Evolutionary conservation across 495 filamentous ascomycete species (phyloP), one percentile per base, ranked within the genome.

Genomic region (Hypoxylon lienhwacheense): DNA sequence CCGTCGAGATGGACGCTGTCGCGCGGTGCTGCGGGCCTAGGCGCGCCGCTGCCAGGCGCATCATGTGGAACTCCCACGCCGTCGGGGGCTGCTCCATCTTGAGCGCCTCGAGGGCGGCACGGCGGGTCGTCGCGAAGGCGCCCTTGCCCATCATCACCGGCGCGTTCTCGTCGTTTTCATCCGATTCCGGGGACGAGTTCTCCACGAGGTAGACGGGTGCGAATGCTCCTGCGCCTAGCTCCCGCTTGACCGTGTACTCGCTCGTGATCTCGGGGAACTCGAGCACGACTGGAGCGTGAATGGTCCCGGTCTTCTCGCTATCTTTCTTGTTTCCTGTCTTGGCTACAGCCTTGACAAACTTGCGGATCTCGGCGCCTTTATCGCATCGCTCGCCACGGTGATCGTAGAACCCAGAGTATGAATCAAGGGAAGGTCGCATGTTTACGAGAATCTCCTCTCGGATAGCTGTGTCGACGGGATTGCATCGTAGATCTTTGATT

Each of bases 21-120:
- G 86, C 84, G 2, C 91, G 85, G 48, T 79, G 68, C 10, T 80
- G 78, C 7, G 81, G 75, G 0, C 80, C 83, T 0, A 97, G 76
- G 4, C 93, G 87, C 0, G 81, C 74, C 42, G 90, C 84, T 1
- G 89, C 82, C 19, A 87, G 81, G 1, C 87, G 85, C 74, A 97
- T 92, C 71, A 98, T 95, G 69, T 96, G 88, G 68, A 97, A 98
- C 65, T 98, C 93, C 93, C 95, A 98, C 1, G 88, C 73, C 10
- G 82, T 85, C 0, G 91, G 89, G 3, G 91, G 90, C 24, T 73
- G 61, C 67, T 98, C 93, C 79, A 95, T 87, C 69, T 98, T 98
- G 55, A 98, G 74, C 1, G 93, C 93, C 68, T 96, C 89, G 14
- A 91, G 80, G 5, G 68, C 53, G 41, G 77, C 70, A 8, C 86